phyloP scores from a whole-genome alignment of 805 yeast genomes.

The Lipomyces oligophaga region DNA sequence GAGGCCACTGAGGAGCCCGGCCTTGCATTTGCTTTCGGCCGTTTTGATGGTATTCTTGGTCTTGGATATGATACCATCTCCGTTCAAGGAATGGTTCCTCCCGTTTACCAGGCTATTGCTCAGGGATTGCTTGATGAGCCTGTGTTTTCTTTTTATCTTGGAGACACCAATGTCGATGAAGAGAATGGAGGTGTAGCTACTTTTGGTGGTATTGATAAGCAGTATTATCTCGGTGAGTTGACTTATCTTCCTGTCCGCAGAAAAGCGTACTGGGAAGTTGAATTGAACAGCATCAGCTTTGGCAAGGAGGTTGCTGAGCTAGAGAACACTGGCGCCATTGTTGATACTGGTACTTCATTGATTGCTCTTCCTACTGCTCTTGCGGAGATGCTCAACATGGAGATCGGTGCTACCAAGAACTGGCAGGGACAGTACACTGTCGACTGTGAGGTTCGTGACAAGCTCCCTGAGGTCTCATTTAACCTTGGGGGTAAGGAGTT shows the following conservation, averaged over 20 bases:
- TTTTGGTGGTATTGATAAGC: conserved; percentile 86
- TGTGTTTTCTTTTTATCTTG: conserved; percentile 86
- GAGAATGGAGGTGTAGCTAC: conserved; percentile 85
- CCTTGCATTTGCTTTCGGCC: conserved; percentile 95
- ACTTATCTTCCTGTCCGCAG: conserved; percentile 98
- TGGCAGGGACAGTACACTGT: conserved; percentile 97
- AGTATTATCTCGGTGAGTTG: conserved; percentile 74
- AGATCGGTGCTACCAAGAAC: conserved; percentile 94
- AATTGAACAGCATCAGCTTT: conserved; percentile 81
- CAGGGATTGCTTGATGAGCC: conserved; percentile 78
- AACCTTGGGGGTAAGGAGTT: conserved; percentile 87
- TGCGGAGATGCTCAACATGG: conserved; percentile 91
- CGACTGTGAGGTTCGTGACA: conserved; percentile 81
- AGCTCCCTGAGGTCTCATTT: conserved; percentile 87
- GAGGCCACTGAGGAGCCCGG: conserved; percentile 98
- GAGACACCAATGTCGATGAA: conserved; percentile 59
- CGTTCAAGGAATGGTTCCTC: conserved; percentile 86
- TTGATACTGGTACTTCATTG: conserved; percentile 97
- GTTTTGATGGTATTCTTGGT: conserved; percentile 96
- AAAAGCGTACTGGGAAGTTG: conserved; percentile 99
- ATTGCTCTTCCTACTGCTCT: conserved; percentile 91
- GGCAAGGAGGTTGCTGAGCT: conserved; percentile 90
- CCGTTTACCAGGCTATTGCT: conserved; percentile 82
- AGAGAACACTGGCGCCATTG: conserved; percentile 86
- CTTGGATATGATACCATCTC: conserved; percentile 90